phyloP scores from a whole-genome alignment of 2,329 filamentous ascomycete species.

The Penicillium sp. region DNA sequence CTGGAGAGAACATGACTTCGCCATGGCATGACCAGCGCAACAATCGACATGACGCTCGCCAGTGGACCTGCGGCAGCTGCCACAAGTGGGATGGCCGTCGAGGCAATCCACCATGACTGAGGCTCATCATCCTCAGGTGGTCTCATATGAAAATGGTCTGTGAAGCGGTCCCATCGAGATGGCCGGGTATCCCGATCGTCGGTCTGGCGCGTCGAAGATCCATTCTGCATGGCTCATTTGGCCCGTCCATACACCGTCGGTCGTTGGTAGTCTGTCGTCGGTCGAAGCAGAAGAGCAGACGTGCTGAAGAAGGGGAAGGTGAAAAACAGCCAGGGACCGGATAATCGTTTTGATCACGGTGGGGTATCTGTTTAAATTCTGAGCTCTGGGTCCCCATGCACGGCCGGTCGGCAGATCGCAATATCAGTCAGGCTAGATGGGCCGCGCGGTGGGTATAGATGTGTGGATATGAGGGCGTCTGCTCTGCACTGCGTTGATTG shows the following conservation, averaged over 20 bases:
- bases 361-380: background rate
- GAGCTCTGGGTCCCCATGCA: background rate
- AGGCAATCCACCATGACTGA: conserved; percentile 56
- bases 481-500: background rate
- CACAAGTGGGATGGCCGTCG: conserved; percentile 69
- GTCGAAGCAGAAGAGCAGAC: background rate
- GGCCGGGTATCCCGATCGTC: background rate
- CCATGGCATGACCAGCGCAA: conserved; percentile 82
- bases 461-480: background rate
- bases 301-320: background rate
- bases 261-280: no score
- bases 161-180: conserved; percentile 26
- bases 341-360: background rate
- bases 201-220: conserved; percentile 9
- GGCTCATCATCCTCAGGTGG: conserved; percentile 49
- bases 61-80: conserved; percentile 84
- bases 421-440: background rate
- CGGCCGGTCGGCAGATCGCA: conserved; percentile 10
- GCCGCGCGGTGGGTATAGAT: background rate
- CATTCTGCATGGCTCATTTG: conserved; percentile 23
- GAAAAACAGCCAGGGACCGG: background rate
- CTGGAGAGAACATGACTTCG: conserved; percentile 58
- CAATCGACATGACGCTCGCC: conserved; percentile 86
- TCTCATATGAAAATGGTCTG: conserved; percentile 37
- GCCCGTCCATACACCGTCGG: conserved; percentile 2